A percentile compares a stretch with the other conserved stretches of the same genome.
phyloP scores from a whole-genome alignment of 345 rosid genomes.

The Excoecaria cochinchinensis region DNA sequence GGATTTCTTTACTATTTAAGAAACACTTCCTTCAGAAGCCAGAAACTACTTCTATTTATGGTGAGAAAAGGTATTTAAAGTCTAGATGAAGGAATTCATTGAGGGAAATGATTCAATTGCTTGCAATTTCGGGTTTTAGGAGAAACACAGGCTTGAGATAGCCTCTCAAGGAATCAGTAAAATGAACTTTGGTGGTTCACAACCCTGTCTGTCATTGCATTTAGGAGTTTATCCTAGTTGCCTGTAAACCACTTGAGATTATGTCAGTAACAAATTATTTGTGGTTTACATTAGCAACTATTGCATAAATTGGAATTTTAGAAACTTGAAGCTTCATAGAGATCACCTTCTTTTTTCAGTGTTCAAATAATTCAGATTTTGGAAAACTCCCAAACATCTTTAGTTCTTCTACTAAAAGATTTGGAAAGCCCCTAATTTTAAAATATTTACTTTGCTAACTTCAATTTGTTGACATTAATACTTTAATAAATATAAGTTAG shows the following conservation, averaged over 20 bases:
- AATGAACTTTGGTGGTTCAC: background rate
- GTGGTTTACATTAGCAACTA: background rate
- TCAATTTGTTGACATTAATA: background rate
- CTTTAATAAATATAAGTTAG: background rate
- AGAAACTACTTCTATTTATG: background rate
- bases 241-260: background rate
- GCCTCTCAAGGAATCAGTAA: background rate
- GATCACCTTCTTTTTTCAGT: background rate
- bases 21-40: background rate
- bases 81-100: background rate
- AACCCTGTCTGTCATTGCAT: background rate
- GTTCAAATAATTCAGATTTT: background rate
- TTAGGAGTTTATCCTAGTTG: background rate
- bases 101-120: background rate
- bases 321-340: background rate
- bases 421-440: background rate
- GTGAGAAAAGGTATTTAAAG: background rate
- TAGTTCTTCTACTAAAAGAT: background rate
- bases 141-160: background rate
- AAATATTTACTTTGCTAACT: background rate
- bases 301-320: background rate
- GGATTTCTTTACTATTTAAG: background rate
- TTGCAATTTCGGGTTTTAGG: background rate
- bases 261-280: background rate
- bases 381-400: background rate